phyloP scores from a whole-genome alignment of 139 green algal genomes.

The Closterium sp. region DNA sequence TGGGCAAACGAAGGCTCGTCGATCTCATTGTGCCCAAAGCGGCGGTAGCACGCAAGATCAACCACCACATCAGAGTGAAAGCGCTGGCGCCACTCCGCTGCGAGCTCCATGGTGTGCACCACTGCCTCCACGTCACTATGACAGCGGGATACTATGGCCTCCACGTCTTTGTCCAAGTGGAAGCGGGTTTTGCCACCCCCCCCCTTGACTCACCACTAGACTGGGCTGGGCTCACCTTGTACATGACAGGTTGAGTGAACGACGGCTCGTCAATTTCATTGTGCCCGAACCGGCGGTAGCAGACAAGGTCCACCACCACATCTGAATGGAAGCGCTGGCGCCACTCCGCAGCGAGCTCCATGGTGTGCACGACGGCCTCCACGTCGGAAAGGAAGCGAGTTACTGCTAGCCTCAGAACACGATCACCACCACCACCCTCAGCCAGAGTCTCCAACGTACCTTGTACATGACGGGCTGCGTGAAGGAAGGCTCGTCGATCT shows the following conservation, averaged over 20 bases:
- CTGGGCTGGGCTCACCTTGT: constrained; percentile 71
- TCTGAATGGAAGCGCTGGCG: constrained; percentile 83
- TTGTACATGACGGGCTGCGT: constrained; percentile 97
- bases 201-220: too few relatives aligned
- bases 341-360: constrained; percentile 91
- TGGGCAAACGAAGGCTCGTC: constrained; percentile 99
- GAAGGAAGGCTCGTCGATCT: constrained; percentile 99
- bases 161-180: too few relatives aligned
- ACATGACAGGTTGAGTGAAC: constrained; percentile 98
- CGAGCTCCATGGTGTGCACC: constrained; percentile 68
- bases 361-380: neutral
- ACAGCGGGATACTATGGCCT: too few relatives aligned
- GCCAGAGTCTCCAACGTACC: too few relatives aligned
- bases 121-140: neutral
- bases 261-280: constrained; percentile 99
- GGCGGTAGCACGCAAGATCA: constrained; percentile 88
- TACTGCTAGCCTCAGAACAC: too few relatives aligned
- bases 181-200: too few relatives aligned
- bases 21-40: constrained; percentile 96
- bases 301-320: constrained; percentile 94
- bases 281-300: constrained; percentile 85
- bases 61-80: constrained; percentile 93
- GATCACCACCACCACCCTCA: too few relatives aligned
- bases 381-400: too few relatives aligned
- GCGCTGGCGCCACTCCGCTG: constrained; percentile 86